Evolutionary conservation across 352 stramenopile genomes (phyloP).

Genomic region (Phytophthora vignae): DNA sequence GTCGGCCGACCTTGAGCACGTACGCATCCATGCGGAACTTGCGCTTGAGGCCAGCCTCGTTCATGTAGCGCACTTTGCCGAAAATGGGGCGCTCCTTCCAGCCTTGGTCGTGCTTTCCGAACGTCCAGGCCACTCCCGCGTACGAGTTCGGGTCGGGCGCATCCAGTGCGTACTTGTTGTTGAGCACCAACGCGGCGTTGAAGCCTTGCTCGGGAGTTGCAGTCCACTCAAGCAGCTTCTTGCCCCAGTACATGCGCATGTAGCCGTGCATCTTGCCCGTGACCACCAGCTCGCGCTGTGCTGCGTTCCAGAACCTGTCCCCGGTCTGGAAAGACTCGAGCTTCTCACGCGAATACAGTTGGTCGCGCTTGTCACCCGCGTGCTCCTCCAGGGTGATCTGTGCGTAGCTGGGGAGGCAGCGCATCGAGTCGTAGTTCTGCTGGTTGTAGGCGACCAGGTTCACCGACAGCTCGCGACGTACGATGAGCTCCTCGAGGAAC

Average conservation of each 20-base stretch:
- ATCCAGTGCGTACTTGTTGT: constrained; percentile 99
- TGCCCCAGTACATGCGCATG: constrained; percentile 99
- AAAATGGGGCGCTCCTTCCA: constrained; percentile 97
- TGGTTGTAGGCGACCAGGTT: constrained; percentile 98
- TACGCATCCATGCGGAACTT: constrained; percentile 97
- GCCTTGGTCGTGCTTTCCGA: constrained; percentile 97
- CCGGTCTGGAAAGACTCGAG: constrained; percentile 94
- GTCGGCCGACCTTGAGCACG: constrained; percentile 60
- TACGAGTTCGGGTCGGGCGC: constrained; percentile 97
- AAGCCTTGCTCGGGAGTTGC: constrained; percentile 91
- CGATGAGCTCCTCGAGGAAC: constrained; percentile 98
- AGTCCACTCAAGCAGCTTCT: constrained; percentile 99
- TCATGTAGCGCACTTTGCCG: constrained; percentile 99
- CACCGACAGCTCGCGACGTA: constrained; percentile 96
- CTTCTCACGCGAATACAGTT: constrained; percentile 92
- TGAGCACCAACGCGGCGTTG: constrained; percentile 94
- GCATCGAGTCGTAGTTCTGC: constrained; percentile 96
- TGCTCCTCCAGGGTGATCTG: constrained; percentile 93
- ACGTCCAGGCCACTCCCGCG: constrained; percentile 83
- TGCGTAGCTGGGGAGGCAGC: constrained; percentile 91
- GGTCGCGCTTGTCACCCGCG: constrained; percentile 82
- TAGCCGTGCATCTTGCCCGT: constrained; percentile 94
- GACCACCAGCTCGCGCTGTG: constrained; percentile 95
- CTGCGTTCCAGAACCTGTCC: constrained; percentile 99
- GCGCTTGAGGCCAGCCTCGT: constrained; percentile 97